Conservation (phyloP, 2,329 filamentous ascomycete genomes). For the Epichloe bromicola region DNA sequence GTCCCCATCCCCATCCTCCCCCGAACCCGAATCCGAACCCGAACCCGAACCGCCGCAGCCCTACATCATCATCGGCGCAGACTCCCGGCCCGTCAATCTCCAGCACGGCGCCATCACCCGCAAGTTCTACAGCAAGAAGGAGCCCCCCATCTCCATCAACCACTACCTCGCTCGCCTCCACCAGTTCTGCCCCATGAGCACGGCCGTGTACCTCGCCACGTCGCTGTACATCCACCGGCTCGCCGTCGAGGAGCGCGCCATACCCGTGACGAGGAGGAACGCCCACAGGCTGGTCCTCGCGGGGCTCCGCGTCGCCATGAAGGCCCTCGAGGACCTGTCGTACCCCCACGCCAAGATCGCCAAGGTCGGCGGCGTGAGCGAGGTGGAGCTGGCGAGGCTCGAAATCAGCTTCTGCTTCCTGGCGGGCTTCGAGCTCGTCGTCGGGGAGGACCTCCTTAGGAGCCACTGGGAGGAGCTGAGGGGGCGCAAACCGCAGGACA, state of each 20-base stretch:
- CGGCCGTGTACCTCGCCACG: slow-evolving; percentile 82
- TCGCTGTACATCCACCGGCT: slow-evolving; percentile 79
- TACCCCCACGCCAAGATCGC: slow-evolving; percentile 77
- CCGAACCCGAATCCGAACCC: too few relatives aligned
- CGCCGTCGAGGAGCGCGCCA: slow-evolving; percentile 60
- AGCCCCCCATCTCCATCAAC: slow-evolving; percentile 69
- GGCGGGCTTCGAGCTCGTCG: slow-evolving; percentile 70
- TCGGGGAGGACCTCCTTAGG: slow-evolving; percentile 19
- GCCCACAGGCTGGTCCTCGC: slow-evolving; percentile 78
- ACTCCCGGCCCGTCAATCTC: slow-evolving; percentile 58
- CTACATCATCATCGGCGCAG: slow-evolving; percentile 50
- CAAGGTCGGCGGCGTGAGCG: slow-evolving; percentile 77
- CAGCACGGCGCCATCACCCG: slow-evolving; percentile 79
- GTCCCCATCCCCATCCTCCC: not conserved
- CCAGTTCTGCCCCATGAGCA: slow-evolving; percentile 84
- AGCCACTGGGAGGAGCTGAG: slow-evolving; percentile 22
- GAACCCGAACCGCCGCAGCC: slow-evolving; percentile 26
- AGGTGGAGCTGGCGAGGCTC: slow-evolving; percentile 65
- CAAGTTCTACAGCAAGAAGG: slow-evolving; percentile 84
- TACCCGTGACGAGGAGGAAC: slow-evolving; percentile 72
- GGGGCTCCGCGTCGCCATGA: slow-evolving; percentile 78
- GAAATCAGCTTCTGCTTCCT: slow-evolving; percentile 86
- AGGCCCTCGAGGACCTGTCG: slow-evolving; percentile 83
- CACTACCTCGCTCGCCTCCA: slow-evolving; percentile 83
- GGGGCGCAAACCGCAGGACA: slow-evolving; percentile 15